Conservation (phyloP, 495 filamentous ascomycete species). For the Aspergillus homomorphus region DNA sequence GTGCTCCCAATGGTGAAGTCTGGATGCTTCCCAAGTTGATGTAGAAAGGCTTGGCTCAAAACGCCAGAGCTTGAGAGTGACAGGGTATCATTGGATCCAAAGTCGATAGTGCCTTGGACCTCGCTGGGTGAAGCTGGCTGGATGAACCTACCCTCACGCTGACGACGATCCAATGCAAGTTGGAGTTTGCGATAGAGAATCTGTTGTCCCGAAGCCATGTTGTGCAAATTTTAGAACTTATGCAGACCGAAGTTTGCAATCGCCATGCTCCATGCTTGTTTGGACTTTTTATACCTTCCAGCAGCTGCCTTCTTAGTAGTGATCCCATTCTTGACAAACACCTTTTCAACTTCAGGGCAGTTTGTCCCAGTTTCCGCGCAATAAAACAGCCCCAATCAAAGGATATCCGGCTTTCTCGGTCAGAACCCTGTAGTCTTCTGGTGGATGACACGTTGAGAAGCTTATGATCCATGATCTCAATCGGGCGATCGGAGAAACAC, state of each 20-base stretch:
- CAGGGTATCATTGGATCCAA: slow-evolving; percentile 23
- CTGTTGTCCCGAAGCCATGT: slow-evolving; percentile 5
- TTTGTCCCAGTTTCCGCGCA: no score
- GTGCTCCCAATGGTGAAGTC: slow-evolving; percentile 15
- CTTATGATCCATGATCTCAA: no score
- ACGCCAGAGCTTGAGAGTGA: slow-evolving; percentile 15
- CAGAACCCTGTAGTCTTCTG: no score
- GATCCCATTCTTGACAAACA: no score
- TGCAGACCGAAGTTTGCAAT: no score
- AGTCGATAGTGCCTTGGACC: slow-evolving; percentile 13
- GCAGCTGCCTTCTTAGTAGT: no score
- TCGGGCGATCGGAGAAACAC: background rate
- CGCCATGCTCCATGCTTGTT: background rate
- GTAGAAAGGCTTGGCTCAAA: slow-evolving; percentile 13
- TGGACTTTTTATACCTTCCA: no score
- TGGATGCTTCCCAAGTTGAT: slow-evolving; percentile 16
- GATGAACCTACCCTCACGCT: slow-evolving; percentile 7
- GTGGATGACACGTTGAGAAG: no score
- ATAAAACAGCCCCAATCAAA: no score
- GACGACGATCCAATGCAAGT: slow-evolving; percentile 4
- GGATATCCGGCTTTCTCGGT: no score
- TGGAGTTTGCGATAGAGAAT: slow-evolving; percentile 6
- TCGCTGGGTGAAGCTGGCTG: background rate
- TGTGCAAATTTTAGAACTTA: background rate
- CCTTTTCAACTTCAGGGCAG: no score